Evolutionary conservation across 1,284 basidiomycete genomes (phyloP).

Genomic region (Trichosporon coremiiforme): DNA sequence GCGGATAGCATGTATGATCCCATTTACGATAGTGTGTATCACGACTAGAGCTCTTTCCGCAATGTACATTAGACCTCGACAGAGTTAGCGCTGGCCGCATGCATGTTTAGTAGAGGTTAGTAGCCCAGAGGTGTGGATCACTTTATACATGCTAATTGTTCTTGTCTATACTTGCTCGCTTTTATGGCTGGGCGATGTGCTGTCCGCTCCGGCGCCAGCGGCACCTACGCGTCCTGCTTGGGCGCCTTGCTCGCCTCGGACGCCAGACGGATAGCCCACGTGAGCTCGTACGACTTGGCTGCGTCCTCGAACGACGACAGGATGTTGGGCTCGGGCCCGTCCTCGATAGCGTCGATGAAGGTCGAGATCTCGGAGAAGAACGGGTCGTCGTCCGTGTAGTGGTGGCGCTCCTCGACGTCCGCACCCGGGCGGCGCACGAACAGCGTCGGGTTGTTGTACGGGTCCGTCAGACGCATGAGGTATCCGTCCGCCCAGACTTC

Average conservation of each 20-base stretch:
- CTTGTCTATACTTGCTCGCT: not conserved
- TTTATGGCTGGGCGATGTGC: too few species aligned
- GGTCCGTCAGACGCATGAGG: conserved; percentile 73
- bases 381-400: conserved; percentile 79
- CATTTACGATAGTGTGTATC: not conserved
- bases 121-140: not conserved
- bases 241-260: conserved; percentile 21
- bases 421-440: conserved; percentile 81
- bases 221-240: not conserved
- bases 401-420: conserved; percentile 75
- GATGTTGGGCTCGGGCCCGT: conserved; percentile 52
- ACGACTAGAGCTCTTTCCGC: not conserved
- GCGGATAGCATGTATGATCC: not conserved
- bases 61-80: too few species aligned
- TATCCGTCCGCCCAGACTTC: conserved; percentile 82
- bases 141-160: not conserved
- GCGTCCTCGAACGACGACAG: conserved; percentile 67
- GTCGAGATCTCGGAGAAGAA: conserved; percentile 89
- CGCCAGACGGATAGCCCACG: conserved; percentile 64
- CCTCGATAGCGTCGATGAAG: conserved; percentile 77
- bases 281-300: conserved; percentile 73
- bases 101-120: not conserved
- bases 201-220: too few species aligned
- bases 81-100: not conserved
- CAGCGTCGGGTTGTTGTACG: conserved; percentile 71